Base-by-base conservation (phyloP, 129 eudicot genomes). In the sunflower (Helianthus annuus) region DNA sequence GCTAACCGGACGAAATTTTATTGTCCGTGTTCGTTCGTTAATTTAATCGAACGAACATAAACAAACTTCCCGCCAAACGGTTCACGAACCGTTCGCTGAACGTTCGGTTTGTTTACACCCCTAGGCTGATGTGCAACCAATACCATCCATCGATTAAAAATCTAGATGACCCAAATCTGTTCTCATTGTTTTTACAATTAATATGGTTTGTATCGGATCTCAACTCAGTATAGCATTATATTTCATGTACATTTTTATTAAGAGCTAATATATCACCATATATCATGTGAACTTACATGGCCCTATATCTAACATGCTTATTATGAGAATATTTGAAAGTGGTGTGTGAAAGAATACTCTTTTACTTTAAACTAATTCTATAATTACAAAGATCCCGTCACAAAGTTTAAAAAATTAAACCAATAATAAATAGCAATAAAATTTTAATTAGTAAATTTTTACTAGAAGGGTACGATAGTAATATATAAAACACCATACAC, bases 241-340 rank as follows among this genome's bases (percentile, higher is more conserved):
- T 12, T 60, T 61, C 45, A 29, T 5, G 66, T 4, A 59, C 42
- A 58, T 58, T 38, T 32, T 14, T 61, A 11, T 13, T 6, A 34
- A 1, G 36, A 58, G 6, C 68, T 62, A 62, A 62, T 38, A n/a
- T 38, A 62, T 2, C 48, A 62, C 27, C 68, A 62, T 7, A 14
- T 62, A 38, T 38, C 68, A 62, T 39, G 48, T 62, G 68, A 62
- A 7, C 67, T 62, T 62, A 62, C 66, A 61, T 32, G 51, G 29
- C 32, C 69, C 1, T 8, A 1, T 64, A 64, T 14, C 51, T 15
- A 38, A 39, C 52, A 40, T 39, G n/a, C 16, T 7, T 63, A 6
- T 4, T 36, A 38, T 38, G 32, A 38, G 24, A 62, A 36, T 14
- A 62, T n/a, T 49, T 12, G 24, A 8, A 19, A 19, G 6, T 55